Percentiles rank a stretch among this genome's conserved stretches.
Conservation (phyloP, 495 filamentous ascomycete species). For the Neurospora sp. region DNA sequence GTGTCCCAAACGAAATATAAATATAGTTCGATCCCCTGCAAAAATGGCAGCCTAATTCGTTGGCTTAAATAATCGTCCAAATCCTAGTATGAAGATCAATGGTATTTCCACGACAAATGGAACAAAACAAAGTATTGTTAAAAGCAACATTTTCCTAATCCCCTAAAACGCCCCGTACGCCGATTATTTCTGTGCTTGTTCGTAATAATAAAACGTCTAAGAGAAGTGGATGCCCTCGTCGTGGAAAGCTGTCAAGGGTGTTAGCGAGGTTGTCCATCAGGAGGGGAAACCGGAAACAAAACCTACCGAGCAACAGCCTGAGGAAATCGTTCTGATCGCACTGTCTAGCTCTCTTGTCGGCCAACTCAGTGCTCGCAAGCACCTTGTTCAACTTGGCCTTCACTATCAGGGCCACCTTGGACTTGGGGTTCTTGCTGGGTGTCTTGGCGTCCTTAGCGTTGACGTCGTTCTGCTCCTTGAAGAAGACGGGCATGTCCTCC, state of each 20-base stretch:
- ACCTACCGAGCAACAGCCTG: slow-evolving; percentile 31
- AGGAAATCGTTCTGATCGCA: slow-evolving; percentile 90
- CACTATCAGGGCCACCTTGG: slow-evolving; percentile 67
- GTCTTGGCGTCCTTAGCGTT: slow-evolving; percentile 36
- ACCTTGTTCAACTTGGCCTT: slow-evolving; percentile 76
- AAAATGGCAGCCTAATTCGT: neutral
- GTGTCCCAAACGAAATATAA: neutral
- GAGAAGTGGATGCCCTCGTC: slow-evolving; percentile 90
- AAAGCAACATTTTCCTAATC: neutral
- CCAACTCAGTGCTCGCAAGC: slow-evolving; percentile 63
- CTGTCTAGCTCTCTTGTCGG: slow-evolving; percentile 69
- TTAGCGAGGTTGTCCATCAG: slow-evolving; percentile 21
- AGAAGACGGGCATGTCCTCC: slow-evolving; percentile 62
- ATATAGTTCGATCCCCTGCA: neutral
- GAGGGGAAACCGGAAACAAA: neutral
- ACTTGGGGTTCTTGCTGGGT: slow-evolving; percentile 47
- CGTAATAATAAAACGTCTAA: slow-evolving; percentile 20
- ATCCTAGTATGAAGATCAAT: neutral
- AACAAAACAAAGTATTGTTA: neutral
- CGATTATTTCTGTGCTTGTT: neutral
- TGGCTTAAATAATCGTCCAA: neutral
- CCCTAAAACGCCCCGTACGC: neutral
- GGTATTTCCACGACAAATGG: neutral
- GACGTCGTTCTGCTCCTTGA: slow-evolving; percentile 53
- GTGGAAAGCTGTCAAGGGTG: slow-evolving; percentile 47